A percentile compares a stretch with the other conserved stretches of the same genome.
Evolutionary conservation across 1,139 yeast genomes (phyloP).

Genomic region (Taphrina flavorubra): DNA sequence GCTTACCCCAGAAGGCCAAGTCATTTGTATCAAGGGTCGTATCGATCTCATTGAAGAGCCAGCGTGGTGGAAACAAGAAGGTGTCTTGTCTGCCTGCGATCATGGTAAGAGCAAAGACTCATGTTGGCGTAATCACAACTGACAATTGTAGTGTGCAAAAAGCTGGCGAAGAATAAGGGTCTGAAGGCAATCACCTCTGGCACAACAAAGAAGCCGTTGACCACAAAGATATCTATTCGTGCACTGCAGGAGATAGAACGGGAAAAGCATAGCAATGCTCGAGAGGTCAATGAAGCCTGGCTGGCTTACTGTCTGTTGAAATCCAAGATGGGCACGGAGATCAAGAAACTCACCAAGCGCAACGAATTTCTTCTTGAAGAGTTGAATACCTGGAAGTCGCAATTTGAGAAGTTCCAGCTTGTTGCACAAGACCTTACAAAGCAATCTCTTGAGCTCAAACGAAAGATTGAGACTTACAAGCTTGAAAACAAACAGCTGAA

Average conservation of each 20-base stretch:
- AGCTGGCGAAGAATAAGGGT: conserved; percentile 36
- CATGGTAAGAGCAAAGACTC: conserved; percentile 1
- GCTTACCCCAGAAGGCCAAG: conserved; percentile 37
- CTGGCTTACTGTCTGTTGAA: conserved; percentile 23
- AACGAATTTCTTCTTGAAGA: conserved; percentile 32
- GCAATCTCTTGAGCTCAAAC: conserved; percentile 37
- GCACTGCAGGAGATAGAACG: conserved; percentile 30
- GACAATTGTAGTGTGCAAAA: conserved; percentile 14
- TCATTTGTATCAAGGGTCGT: conserved; percentile 25
- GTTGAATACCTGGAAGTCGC: conserved; percentile 29
- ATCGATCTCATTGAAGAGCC: conserved; percentile 36
- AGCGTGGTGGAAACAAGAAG: conserved; percentile 35
- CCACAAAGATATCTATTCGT: conserved; percentile 26
- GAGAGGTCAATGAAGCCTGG: conserved; percentile 41
- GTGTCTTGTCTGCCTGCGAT: conserved; percentile 28
- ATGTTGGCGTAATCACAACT: not conserved
- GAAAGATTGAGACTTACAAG: conserved; percentile 37
- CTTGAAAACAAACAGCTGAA: conserved; percentile 31
- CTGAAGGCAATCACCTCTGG: conserved; percentile 32
- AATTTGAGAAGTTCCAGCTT: conserved; percentile 39
- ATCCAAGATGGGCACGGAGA: conserved; percentile 28
- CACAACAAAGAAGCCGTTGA: conserved; percentile 23
- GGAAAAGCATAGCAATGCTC: conserved; percentile 32
- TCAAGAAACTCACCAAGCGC: conserved; percentile 32
- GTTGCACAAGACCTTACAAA: conserved; percentile 36